Base-by-base conservation (phyloP, 2,329 filamentous ascomycete species). In the Calonectria hawksworthii region DNA sequence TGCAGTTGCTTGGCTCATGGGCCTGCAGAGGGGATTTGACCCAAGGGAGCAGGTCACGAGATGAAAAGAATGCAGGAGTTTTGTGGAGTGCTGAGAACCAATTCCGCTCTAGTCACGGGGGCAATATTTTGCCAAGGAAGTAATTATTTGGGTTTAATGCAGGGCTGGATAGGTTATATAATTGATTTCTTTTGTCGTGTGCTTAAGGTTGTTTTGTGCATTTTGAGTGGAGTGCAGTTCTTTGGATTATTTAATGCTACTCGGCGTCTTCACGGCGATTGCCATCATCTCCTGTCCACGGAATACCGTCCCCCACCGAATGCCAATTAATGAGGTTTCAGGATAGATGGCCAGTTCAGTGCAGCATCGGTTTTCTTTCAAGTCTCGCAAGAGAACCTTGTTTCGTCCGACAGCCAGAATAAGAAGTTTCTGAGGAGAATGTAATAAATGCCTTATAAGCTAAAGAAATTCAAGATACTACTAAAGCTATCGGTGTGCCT, bases 61-160 rank as follows among this genome's bases (percentile, higher is more conserved):
- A 28, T 10, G 32, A 56, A 10, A 56, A 56, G 7, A 54, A 54
- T 34, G 4, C 21, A 32, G 3, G 34, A 63, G 5, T 41, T 63
- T 63, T n/a, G 23, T 41, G 34, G 13, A 28, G 41, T 34, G 26
- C 23, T 41, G 6, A 16, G 14, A 26, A 16, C 34, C 13, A 23
- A 28, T 63, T 63, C 36, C 9, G 3, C 23, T 63, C 56, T 63
- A 16, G 41, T 41, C 56, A 30, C 6, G 56, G 14, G 14, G 23
- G 56, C n/a, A 63, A 41, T 9, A n/a, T 10, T 30, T 10, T 28
- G 56, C 34, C 34, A 11, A 41, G 56, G 56, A 41, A 36, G 28
- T 65, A 34, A 65, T 65, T 65, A 34, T 38, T 72, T 23, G 52
- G 41, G n/a, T 67, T 41, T 72, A 34, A 51, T 67, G 36, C 16